phyloP scores from a whole-genome alignment of 2,329 filamentous ascomycete genomes.

The Claviceps africana region DNA sequence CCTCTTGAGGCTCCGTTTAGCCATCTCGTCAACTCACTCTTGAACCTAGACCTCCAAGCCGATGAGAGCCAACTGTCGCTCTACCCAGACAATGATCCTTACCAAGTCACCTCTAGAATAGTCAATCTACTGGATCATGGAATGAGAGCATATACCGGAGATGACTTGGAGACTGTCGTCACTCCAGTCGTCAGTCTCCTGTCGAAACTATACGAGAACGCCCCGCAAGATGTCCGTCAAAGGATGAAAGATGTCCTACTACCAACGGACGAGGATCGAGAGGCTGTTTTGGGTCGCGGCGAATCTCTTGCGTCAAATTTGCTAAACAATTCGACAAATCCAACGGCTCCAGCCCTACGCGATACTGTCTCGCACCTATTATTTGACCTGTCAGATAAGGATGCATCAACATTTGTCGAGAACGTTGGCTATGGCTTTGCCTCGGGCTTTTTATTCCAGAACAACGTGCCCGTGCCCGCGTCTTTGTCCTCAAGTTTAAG shows the following conservation, averaged over 20 bases:
- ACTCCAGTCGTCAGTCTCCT: conserved; percentile 64
- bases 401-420: conserved; percentile 66
- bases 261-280: conserved; percentile 63
- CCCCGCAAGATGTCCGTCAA: conserved; percentile 44
- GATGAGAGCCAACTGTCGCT: conserved; percentile 40
- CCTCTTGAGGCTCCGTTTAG: conserved; percentile 62
- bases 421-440: conserved; percentile 95
- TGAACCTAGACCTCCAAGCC: conserved; percentile 59
- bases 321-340: conserved; percentile 62
- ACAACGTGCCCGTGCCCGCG: conserved; percentile 64
- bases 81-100: conserved; percentile 51
- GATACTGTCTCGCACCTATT: conserved; percentile 64
- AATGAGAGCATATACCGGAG: conserved; percentile 46
- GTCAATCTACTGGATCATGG: conserved; percentile 56
- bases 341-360: conserved; percentile 56
- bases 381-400: conserved; percentile 74
- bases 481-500: conserved; percentile 39
- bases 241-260: conserved; percentile 55
- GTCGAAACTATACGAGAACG: conserved; percentile 54
- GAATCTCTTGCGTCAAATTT: conserved; percentile 62
- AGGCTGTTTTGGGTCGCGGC: conserved; percentile 61
- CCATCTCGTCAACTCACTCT: conserved; percentile 62
- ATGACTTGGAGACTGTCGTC: conserved; percentile 57
- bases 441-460: conserved; percentile 74
- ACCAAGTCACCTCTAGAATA: conserved; percentile 47